phyloP scores from a whole-genome alignment of 805 yeast genomes.

The Isabelozyma rhagii region DNA sequence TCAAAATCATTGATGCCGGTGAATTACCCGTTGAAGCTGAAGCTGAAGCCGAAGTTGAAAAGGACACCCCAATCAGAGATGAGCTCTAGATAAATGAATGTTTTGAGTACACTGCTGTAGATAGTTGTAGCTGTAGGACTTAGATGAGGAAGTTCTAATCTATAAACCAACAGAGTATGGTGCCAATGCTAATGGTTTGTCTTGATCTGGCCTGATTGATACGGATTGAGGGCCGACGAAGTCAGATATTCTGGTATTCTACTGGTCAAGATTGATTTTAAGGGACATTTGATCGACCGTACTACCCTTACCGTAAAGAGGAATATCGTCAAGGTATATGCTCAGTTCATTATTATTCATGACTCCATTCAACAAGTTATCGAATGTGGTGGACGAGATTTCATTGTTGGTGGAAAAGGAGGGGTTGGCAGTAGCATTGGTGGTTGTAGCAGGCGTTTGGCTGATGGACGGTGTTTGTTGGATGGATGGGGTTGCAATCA shows the following conservation, averaged over 20 bases:
- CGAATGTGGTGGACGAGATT: constrained; percentile 28
- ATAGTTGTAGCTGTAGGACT: too few species aligned
- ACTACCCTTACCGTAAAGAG: constrained; percentile 36
- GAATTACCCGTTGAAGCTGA: constrained; percentile 45
- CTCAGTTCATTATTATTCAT: constrained; percentile 12
- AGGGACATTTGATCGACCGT: constrained; percentile 36
- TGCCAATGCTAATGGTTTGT: too few species aligned
- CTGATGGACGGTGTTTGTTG: neutral
- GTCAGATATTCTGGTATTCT: too few species aligned
- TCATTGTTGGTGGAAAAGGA: constrained; percentile 14
- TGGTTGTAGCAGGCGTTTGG: constrained; percentile 1
- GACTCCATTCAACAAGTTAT: constrained; percentile 25
- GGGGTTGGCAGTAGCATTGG: neutral
- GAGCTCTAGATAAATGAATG: constrained; percentile 20
- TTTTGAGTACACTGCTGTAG: neutral
- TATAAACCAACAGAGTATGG: too few species aligned
- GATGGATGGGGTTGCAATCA: neutral
- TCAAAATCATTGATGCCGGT: constrained; percentile 70
- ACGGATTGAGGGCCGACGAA: too few species aligned
- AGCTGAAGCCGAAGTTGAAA: constrained; percentile 14
- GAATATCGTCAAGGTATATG: constrained; percentile 36
- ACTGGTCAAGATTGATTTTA: constrained; percentile 15
- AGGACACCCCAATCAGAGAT: constrained; percentile 14
- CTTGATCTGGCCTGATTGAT: too few species aligned
- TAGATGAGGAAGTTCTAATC: too few species aligned